phyloP scores from a whole-genome alignment of 176 grass and related monocot genomes.

The bread wheat (Triticum aestivum) region IWGSC_CS_RefSeq_v2.1 NC_057795.1:654564561-654565060 shows the following conservation, averaged over 20 bases:
- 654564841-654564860: slow-evolving; percentile 23
- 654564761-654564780: slow-evolving; percentile 90
- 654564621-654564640: background rate
- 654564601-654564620: background rate
- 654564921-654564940: slow-evolving; percentile 67
- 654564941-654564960: slow-evolving; percentile 70
- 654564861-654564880: slow-evolving; percentile 19
- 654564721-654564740: slow-evolving; percentile 64
- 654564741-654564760: slow-evolving; percentile 53
- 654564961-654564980: slow-evolving; percentile 61
- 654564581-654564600: background rate
- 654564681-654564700: slow-evolving; percentile 1
- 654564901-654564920: slow-evolving; percentile 15
- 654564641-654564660: slow-evolving; percentile 14
- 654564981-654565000: slow-evolving; percentile 51
- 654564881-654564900: slow-evolving; percentile 25
- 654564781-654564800: slow-evolving; percentile 75
- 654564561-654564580: background rate
- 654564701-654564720: slow-evolving; percentile 2
- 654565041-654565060: slow-evolving; percentile 63
- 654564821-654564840: slow-evolving; percentile 73
- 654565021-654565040: slow-evolving; percentile 65
- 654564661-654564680: background rate
- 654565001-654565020: slow-evolving; percentile 56
- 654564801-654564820: slow-evolving; percentile 63